These are phyloP conservation scores for Leccinum pachyderme DNA, from an alignment of 1,284 basidiomycete genomes.

Conservation along the genomic window DNA sequence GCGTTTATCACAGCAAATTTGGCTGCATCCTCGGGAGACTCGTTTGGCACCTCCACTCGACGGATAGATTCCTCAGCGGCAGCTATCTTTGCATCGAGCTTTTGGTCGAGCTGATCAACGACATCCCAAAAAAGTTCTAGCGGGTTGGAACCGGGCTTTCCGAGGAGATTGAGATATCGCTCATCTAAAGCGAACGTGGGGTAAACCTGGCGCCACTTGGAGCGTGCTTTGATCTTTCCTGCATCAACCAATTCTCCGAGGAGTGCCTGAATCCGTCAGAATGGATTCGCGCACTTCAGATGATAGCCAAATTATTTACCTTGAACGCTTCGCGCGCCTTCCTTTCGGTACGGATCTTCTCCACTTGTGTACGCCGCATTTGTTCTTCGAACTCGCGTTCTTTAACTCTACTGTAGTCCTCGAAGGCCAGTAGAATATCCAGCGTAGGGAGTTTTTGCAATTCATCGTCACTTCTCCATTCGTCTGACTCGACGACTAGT, in stretches of 20 bases:
- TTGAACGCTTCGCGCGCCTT: constrained; percentile 89
- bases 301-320: constrained; percentile 38
- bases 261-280: constrained; percentile 49
- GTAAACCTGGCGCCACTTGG: constrained; percentile 91
- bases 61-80: constrained; percentile 61
- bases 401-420: constrained; percentile 84
- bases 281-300: neutral
- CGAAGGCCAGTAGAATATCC: constrained; percentile 88
- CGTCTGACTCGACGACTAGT: constrained; percentile 71
- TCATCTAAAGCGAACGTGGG: constrained; percentile 73
- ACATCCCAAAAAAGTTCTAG: constrained; percentile 96
- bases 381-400: constrained; percentile 89
- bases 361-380: constrained; percentile 73
- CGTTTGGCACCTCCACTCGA: constrained; percentile 40
- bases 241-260: constrained; percentile 66
- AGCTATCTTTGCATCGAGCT: constrained; percentile 75
- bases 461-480: constrained; percentile 74
- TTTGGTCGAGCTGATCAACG: constrained; percentile 84
- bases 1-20: constrained; percentile 39
- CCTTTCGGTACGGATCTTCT: constrained; percentile 78
- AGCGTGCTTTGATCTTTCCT: constrained; percentile 75
- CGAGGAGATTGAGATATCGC: constrained; percentile 84
- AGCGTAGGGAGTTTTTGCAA: constrained; percentile 81
- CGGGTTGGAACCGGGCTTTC: constrained; percentile 90
- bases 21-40: constrained; percentile 33